phyloP scores from a whole-genome alignment of 257 asterid genomes.

The Fraxinus pennsylvanica region DNA sequence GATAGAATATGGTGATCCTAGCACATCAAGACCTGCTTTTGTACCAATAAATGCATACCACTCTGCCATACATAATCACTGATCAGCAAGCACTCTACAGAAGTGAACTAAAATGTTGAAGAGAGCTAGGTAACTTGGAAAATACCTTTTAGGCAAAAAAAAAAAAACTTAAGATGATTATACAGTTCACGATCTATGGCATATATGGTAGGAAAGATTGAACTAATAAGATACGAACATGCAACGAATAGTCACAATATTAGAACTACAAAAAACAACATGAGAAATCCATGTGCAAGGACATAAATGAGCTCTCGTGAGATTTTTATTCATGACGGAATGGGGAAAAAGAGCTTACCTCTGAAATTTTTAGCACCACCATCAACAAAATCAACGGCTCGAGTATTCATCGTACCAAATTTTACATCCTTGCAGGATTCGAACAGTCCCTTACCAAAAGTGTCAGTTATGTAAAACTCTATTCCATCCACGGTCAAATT shows the following conservation, averaged over 20 bases:
- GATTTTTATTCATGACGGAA: neutral
- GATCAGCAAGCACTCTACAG: constrained; percentile 28
- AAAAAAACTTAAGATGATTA: neutral
- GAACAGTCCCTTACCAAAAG: constrained; percentile 74
- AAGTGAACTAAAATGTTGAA: neutral
- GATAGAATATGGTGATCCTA: constrained; percentile 91
- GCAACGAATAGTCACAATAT: neutral
- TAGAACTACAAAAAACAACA: neutral
- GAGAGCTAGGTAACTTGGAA: neutral
- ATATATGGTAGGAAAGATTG: neutral
- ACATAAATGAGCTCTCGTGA: constrained; percentile 10
- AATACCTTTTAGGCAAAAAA: neutral
- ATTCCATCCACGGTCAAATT: constrained; percentile 79
- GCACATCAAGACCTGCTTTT: constrained; percentile 64
- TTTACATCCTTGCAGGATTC: constrained; percentile 98
- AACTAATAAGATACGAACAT: neutral
- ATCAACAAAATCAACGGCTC: constrained; percentile 90
- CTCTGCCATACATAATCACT: constrained; percentile 51
- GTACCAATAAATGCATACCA: constrained; percentile 85
- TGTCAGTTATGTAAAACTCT: constrained; percentile 66
- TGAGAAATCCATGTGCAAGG: neutral
- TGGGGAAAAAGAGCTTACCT: constrained; percentile 45
- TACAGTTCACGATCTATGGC: neutral
- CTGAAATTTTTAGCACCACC: constrained; percentile 84
- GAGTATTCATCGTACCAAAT: constrained; percentile 92